Conservation (phyloP, 257 asterid species). For the Salvia miltiorrhiza region DNA sequence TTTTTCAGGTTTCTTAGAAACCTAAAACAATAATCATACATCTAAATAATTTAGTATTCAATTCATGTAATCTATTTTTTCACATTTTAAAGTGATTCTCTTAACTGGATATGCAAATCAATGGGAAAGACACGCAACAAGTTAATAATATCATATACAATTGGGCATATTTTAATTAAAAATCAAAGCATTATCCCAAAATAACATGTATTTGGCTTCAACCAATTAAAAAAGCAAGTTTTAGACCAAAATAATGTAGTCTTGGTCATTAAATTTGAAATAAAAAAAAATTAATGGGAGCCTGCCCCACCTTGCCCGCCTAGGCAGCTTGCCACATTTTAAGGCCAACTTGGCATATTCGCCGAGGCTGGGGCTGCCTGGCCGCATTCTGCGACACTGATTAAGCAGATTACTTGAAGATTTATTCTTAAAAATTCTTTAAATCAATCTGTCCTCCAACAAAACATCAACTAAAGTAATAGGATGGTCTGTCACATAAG, state of each 20-base stretch:
- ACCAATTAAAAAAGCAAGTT: background rate
- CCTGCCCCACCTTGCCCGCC: background rate
- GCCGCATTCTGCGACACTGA: conserved; percentile 1
- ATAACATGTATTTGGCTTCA: background rate
- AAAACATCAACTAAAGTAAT: background rate
- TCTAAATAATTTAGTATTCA: background rate
- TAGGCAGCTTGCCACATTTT: conserved; percentile 2
- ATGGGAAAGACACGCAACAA: background rate
- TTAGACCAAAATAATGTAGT: background rate
- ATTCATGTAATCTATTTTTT: background rate
- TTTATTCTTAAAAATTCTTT: background rate
- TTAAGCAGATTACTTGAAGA: conserved; percentile 9
- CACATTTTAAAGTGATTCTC: background rate
- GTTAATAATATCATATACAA: background rate
- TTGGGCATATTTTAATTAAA: background rate
- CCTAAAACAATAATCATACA: background rate
- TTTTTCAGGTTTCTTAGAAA: background rate
- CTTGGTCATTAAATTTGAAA: background rate
- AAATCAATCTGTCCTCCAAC: background rate
- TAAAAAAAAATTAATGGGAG: background rate
- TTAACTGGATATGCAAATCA: background rate
- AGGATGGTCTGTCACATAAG: background rate
- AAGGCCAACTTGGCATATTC: background rate
- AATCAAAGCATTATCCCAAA: background rate
- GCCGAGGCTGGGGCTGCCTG: background rate